A percentile compares a stretch with the other conserved stretches of the same genome.
Evolutionary conservation across 139 green algal species (phyloP).

Genomic region (Choricystis sp.): DNA sequence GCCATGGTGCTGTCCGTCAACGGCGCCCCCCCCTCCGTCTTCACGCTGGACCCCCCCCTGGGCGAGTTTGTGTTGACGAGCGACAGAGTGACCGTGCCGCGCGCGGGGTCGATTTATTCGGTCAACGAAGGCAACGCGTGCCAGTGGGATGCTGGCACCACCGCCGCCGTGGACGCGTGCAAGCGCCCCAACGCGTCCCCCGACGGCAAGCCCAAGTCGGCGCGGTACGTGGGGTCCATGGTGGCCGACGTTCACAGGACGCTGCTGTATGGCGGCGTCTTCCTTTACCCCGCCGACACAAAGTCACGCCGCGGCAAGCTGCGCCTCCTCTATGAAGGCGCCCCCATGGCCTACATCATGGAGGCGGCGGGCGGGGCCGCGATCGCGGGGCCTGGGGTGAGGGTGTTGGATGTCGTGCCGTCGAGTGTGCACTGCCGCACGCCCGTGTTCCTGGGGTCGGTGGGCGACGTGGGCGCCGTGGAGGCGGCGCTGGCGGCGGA

Average conservation of each 20-base stretch:
- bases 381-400: constrained; percentile 13
- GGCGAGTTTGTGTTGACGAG: constrained; percentile 42
- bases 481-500: constrained; percentile 2
- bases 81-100: constrained; percentile 22
- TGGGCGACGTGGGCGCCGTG: constrained; percentile 25
- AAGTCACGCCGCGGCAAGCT: constrained; percentile 51
- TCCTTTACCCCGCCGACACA: constrained; percentile 53
- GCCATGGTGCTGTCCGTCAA: constrained; percentile 39
- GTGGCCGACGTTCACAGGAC: constrained; percentile 62
- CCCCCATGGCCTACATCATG: constrained; percentile 44
- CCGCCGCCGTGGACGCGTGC: constrained; percentile 36
- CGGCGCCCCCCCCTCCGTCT: constrained; percentile 27
- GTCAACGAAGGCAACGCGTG: constrained; percentile 48
- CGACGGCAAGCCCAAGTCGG: constrained; percentile 29
- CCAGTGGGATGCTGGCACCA: constrained; percentile 32
- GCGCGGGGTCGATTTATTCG: constrained; percentile 37
- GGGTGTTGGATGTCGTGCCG: constrained; percentile 31
- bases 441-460: constrained; percentile 39
- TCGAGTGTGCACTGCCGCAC: constrained; percentile 26
- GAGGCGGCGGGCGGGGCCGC: constrained; percentile 37
- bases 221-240: constrained; percentile 57
- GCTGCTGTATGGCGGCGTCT: constrained; percentile 56
- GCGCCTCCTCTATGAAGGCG: constrained; percentile 56
- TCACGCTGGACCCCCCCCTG: constrained; percentile 43
- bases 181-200: constrained; percentile 25